Percentiles rank a stretch among this genome's conserved stretches.
These are phyloP conservation scores for Metschnikowia lunata DNA, from an alignment of 805 yeast genomes.

Conservation along the genomic window DNA sequence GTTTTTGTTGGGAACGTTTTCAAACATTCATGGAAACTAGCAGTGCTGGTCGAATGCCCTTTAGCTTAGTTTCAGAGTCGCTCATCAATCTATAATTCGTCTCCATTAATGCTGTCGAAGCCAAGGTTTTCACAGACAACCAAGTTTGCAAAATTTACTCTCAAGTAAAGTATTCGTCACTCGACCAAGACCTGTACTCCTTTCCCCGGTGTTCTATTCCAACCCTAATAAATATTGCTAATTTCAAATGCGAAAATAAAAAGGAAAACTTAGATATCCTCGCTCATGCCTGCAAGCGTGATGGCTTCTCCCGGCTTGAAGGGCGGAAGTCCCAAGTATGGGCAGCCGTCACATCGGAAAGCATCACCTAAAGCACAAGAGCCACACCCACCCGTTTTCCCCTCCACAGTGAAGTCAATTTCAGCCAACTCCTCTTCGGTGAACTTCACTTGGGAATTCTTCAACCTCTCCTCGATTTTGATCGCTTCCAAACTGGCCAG, in stretches of 20 bases:
- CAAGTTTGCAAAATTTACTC: too few relatives aligned
- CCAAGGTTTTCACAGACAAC: too few relatives aligned
- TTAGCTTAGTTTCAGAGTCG: too few relatives aligned
- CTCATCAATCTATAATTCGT: too few relatives aligned
- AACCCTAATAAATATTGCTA: neutral
- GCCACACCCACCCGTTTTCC: constrained; percentile 96
- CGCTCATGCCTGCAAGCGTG: constrained; percentile 68
- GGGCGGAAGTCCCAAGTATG: constrained; percentile 94
- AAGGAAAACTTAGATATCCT: constrained; percentile 51
- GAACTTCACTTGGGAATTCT: constrained; percentile 42
- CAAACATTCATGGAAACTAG: too few relatives aligned
- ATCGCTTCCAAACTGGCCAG: constrained; percentile 52
- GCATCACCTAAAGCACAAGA: constrained; percentile 98
- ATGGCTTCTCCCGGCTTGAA: constrained; percentile 96
- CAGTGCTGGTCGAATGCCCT: too few relatives aligned
- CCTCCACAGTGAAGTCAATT: constrained; percentile 93
- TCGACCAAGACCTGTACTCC: neutral
- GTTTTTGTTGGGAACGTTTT: too few relatives aligned
- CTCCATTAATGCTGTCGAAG: too few relatives aligned
- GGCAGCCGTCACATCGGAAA: constrained; percentile 97
- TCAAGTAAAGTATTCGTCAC: too few relatives aligned
- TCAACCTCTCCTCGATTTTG: constrained; percentile 48
- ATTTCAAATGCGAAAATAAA: constrained; percentile 7
- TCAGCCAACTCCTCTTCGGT: constrained; percentile 73
- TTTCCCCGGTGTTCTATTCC: too few relatives aligned